Percentiles rank a stretch among this genome's conserved stretches.
Evolutionary conservation across 441 rosid species (phyloP).

Genomic region (California macrophylla): DNA sequence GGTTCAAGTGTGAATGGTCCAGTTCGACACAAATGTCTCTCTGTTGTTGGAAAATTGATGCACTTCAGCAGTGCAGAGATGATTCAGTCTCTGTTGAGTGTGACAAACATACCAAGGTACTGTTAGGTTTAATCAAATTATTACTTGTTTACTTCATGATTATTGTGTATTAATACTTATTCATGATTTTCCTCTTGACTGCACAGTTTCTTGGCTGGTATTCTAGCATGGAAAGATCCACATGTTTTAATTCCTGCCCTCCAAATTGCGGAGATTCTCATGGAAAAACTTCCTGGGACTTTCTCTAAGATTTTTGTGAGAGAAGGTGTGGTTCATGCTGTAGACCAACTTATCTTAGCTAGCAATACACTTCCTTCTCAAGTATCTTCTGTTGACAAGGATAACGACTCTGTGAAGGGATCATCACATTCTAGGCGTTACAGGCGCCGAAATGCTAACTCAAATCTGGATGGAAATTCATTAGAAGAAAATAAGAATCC

Average conservation of each 20-base stretch:
- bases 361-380: constrained; percentile 42
- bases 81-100: constrained; percentile 74
- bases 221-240: constrained; percentile 99
- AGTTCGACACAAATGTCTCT: constrained; percentile 94
- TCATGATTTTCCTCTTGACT: constrained; percentile 15
- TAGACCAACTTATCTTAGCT: constrained; percentile 80
- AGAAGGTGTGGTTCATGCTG: constrained; percentile 98
- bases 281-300: constrained; percentile 97
- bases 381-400: constrained; percentile 56
- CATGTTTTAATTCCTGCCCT: constrained; percentile 94
- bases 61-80: constrained; percentile 81
- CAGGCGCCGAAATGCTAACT: constrained; percentile 63
- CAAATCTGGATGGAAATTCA: constrained; percentile 54
- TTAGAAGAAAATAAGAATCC: constrained; percentile 57
- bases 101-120: constrained; percentile 92
- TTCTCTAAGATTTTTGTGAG: constrained; percentile 95
- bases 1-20: constrained; percentile 95
- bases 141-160: background rate
- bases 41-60: constrained; percentile 94
- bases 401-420: constrained; percentile 57
- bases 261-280: constrained; percentile 90
- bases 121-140: constrained; percentile 6
- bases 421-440: constrained; percentile 88
- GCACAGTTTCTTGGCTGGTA: constrained; percentile 86
- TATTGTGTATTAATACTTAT: constrained; percentile 8